Evolutionary conservation across 129 eudicot species (phyloP).

Genomic region (Flaveria linearis): DNA sequence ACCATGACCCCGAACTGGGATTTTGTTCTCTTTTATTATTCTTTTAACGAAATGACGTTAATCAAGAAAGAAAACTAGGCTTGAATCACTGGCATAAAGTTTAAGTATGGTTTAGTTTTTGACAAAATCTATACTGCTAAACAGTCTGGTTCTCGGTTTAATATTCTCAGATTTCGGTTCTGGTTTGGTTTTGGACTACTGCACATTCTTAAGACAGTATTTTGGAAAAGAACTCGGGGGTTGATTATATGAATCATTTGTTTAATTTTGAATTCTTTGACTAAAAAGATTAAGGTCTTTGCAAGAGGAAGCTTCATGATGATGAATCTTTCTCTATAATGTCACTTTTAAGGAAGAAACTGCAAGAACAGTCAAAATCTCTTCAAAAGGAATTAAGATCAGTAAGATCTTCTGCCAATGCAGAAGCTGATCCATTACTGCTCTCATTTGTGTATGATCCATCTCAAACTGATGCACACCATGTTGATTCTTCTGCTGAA

Average conservation of each 20-base stretch:
- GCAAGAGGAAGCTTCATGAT: conserved; percentile 40
- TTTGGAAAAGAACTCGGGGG: neutral
- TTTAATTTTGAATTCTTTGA: conserved; percentile 49
- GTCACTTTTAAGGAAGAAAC: conserved; percentile 51
- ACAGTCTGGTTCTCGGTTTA: neutral
- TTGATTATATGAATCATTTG: conserved; percentile 6
- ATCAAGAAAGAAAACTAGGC: neutral
- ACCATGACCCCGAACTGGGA: neutral
- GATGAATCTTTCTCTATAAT: conserved; percentile 48
- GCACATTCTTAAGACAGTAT: neutral
- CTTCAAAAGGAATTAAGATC: conserved; percentile 42
- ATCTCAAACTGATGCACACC: conserved; percentile 36
- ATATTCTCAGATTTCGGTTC: neutral
- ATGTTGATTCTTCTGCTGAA: conserved; percentile 35
- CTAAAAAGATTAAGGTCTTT: conserved; percentile 43
- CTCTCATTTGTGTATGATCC: conserved; percentile 54
- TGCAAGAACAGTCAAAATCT: conserved; percentile 46
- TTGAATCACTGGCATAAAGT: neutral
- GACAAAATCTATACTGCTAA: neutral
- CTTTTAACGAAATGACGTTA: neutral
- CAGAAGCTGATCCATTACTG: conserved; percentile 54
- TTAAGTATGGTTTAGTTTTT: neutral
- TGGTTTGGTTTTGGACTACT: neutral
- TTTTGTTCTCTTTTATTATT: neutral
- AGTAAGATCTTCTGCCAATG: conserved; percentile 46